Conservation (phyloP, 768 basidiomycete species). For the Tephrocybe sp. region DNA sequence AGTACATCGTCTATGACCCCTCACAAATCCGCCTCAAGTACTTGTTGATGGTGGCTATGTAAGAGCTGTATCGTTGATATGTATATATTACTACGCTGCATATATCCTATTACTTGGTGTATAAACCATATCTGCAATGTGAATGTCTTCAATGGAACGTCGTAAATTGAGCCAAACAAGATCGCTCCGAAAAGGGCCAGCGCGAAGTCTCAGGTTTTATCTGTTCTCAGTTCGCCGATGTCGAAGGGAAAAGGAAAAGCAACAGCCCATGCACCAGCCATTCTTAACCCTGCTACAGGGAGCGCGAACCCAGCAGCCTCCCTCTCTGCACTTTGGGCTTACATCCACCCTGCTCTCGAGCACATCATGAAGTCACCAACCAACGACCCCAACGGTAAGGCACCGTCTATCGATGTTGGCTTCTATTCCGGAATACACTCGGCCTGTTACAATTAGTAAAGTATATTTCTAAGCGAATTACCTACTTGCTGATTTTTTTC, state of each 20-base stretch:
- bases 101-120: too few relatives aligned
- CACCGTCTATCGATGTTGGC: conserved; percentile 66
- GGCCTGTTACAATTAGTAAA: conserved; percentile 80
- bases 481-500: conserved; percentile 16
- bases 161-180: conserved; percentile 5
- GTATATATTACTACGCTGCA: too few relatives aligned
- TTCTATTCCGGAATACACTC: conserved; percentile 80
- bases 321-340: conserved; percentile 69
- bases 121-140: neutral
- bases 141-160: too few relatives aligned
- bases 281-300: conserved; percentile 55
- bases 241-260: conserved; percentile 32
- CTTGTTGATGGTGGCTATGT: conserved; percentile 55
- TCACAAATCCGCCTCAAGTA: conserved; percentile 58
- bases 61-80: conserved; percentile 2
- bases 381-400: conserved; percentile 52
- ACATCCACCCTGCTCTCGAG: conserved; percentile 70
- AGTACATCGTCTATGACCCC: conserved; percentile 63
- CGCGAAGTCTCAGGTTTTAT: conserved; percentile 3
- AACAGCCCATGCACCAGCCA: conserved; percentile 24
- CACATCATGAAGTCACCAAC: conserved; percentile 73
- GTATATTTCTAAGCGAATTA: conserved; percentile 19
- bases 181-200: neutral
- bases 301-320: conserved; percentile 76
- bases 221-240: conserved; percentile 4